Evolutionary conservation across 192 early-diverging fungal genomes (phyloP).

Genomic region (Entrophospora sp.): DNA sequence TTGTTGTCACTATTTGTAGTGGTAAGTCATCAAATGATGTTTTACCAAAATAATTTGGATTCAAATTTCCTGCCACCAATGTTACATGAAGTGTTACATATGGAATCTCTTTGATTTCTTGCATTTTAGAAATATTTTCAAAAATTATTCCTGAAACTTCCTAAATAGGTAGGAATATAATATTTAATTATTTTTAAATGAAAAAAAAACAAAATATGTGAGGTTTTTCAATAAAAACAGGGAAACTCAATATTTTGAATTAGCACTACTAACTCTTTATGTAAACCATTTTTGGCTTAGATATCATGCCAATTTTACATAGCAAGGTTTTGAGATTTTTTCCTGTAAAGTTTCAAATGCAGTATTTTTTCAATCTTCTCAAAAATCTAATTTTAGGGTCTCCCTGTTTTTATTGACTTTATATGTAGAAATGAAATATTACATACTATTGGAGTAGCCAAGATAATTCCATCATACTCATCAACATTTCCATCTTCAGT

Average conservation of each 20-base stretch:
- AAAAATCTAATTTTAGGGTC: not conserved
- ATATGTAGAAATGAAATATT: not conserved
- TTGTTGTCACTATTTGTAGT: conserved; percentile 40
- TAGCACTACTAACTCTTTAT: no score
- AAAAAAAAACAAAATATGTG: no score
- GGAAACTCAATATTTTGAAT: no score
- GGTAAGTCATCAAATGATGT: conserved; percentile 29
- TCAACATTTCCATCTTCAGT: conserved; percentile 29
- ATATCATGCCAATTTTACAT: no score
- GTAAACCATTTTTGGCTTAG: no score
- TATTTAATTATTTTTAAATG: not conserved
- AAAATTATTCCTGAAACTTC: conserved; percentile 30
- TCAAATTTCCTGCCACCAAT: conserved; percentile 42
- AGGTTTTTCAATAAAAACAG: no score
- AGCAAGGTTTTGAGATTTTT: no score
- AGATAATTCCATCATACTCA: conserved; percentile 48
- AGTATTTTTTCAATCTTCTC: no score
- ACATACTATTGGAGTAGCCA: conserved; percentile 51
- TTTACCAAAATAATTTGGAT: conserved; percentile 40
- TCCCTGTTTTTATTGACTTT: no score
- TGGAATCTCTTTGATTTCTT: conserved; percentile 26
- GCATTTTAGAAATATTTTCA: conserved; percentile 27
- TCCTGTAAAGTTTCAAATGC: no score
- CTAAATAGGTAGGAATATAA: conserved; percentile 11
- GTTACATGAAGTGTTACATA: conserved; percentile 53